Base-by-base conservation (phyloP, 768 basidiomycete genomes). In the Leucosporidium scottii region DNA sequence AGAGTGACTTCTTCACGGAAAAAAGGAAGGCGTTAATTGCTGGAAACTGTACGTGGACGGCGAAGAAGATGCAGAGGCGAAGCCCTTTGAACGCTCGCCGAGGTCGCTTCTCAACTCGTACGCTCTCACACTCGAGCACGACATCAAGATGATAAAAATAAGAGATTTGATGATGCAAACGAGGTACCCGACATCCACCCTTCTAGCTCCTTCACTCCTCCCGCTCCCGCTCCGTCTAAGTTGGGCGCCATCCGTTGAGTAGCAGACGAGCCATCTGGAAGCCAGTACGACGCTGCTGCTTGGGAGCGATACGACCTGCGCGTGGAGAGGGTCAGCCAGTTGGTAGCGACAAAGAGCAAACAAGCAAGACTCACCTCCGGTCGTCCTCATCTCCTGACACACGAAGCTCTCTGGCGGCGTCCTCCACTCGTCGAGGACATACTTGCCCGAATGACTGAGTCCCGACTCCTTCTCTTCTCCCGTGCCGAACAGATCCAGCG, bases 381-480 rank as follows among this genome's bases (percentile, higher is more conserved):
- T 81, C 58, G 79, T 80, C 66, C 79, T 72, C 80, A 81, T 81
- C 78, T 99, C 96, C 80, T 98, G 96, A 76, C 96, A 99, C 9
- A 97, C 93, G 79, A 96, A 99, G 71, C 89, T 91, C 77, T 97
- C 93, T 0, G 96, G 96, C 8, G 96, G 91, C 31, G 91, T 90
- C 63, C 91, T 88, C 93, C 93, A 98, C 76, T 96, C 91, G 56
- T 93, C 90, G 61, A 98, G 78, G 0, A 90, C 83, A 78, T 97
- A 94, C 78, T 88, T 91, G 53, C 76, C 77, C 50, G 61, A 61
- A 63, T 70, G 66, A 23, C 78, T 80, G 25, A 49, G 23, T 21
- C 17, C 49, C 51, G 80, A 76, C 53, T 80, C 78, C 51, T 81
- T 82, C 58, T 90, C 86, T 28, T 86, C 86, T n/a, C 85, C 84